Conservation (phyloP, 2,329 filamentous ascomycete genomes). For the Fusarium clavum region DNA sequence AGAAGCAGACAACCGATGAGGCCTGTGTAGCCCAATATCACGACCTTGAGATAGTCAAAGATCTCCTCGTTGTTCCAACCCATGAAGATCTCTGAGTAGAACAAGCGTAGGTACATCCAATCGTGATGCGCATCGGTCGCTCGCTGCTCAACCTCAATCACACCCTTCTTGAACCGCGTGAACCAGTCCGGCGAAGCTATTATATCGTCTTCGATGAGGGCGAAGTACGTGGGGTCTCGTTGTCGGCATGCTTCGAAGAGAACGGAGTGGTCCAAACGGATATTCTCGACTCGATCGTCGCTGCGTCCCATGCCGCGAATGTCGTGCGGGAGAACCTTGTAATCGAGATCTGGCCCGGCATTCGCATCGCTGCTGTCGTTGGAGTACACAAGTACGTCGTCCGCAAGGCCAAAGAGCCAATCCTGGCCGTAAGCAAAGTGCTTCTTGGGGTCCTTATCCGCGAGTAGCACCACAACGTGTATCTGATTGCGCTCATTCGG, state of each 20-base stretch:
- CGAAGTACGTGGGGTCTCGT: constrained; percentile 50
- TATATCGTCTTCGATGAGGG: constrained; percentile 54
- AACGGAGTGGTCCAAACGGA: constrained; percentile 51
- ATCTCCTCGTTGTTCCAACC: constrained; percentile 55
- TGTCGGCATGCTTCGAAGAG: constrained; percentile 50
- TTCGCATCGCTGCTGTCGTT: neutral
- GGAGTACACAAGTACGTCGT: constrained; percentile 51
- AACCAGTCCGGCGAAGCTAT: constrained; percentile 53
- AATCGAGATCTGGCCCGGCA: constrained; percentile 16
- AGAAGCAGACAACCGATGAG: constrained; percentile 30
- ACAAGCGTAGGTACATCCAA: constrained; percentile 54
- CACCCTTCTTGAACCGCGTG: constrained; percentile 43
- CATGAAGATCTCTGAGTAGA: constrained; percentile 54
- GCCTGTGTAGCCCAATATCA: constrained; percentile 45
- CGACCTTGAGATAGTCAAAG: constrained; percentile 45
- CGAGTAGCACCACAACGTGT: constrained; percentile 51
- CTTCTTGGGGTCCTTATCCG: constrained; percentile 48
- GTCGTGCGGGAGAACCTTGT: constrained; percentile 37
- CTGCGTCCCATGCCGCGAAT: constrained; percentile 43
- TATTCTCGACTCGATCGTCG: constrained; percentile 49
- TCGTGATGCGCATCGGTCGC: constrained; percentile 32
- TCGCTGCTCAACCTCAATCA: constrained; percentile 46
- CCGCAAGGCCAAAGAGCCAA: constrained; percentile 50
- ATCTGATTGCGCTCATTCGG: constrained; percentile 48
- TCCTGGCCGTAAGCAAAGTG: constrained; percentile 49